phyloP scores from a whole-genome alignment of 129 eudicot genomes.

The Sambucus nigra region DNA sequence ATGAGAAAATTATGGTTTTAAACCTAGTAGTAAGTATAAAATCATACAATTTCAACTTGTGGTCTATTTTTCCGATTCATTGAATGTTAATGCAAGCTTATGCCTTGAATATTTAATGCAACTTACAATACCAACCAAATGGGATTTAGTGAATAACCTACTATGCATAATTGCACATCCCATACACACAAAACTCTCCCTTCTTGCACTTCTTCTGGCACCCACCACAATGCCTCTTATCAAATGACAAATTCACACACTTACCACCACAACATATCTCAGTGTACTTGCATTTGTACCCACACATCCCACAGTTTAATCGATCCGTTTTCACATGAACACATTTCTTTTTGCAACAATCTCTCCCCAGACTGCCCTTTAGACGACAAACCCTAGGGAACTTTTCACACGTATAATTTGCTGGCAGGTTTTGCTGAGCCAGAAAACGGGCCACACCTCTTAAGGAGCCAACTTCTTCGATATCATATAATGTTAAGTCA shows the following conservation, averaged over 20 bases:
- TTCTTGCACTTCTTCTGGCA: constrained; percentile 8
- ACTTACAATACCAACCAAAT: too few relatives aligned
- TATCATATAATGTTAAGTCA: neutral
- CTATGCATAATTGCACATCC: constrained; percentile 12
- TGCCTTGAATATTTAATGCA: too few relatives aligned
- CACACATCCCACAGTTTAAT: constrained; percentile 31
- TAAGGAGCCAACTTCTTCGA: neutral
- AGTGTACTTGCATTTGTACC: constrained; percentile 25
- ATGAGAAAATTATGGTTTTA: too few relatives aligned
- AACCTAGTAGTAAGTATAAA: too few relatives aligned
- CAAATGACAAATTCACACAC: constrained; percentile 6
- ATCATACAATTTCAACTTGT: too few relatives aligned
- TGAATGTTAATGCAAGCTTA: too few relatives aligned
- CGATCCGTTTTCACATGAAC: constrained; percentile 29
- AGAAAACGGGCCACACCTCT: constrained; percentile 1
- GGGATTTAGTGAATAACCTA: too few relatives aligned
- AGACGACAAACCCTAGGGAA: constrained; percentile 32
- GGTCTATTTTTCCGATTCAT: too few relatives aligned
- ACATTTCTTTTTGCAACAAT: constrained; percentile 42
- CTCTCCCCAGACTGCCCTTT: constrained; percentile 23
- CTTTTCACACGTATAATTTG: constrained; percentile 15
- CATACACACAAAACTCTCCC: constrained; percentile 7
- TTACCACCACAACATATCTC: constrained; percentile 29
- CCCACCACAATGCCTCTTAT: constrained; percentile 11
- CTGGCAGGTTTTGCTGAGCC: neutral